Evolutionary conservation across 257 asterid genomes (phyloP).

Genomic region (Nicotiana tomentosiformis): DNA sequence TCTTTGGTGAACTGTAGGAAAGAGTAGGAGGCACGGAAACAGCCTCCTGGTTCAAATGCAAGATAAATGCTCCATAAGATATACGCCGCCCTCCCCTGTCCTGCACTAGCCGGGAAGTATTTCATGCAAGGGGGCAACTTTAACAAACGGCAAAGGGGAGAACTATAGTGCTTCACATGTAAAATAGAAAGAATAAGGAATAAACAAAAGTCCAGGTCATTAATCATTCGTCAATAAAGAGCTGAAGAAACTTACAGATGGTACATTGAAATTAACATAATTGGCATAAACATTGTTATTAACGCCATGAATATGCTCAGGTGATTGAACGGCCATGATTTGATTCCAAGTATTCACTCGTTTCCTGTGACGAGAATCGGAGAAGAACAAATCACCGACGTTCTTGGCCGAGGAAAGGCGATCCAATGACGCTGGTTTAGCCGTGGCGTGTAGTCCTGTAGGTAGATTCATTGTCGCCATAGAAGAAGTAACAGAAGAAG

Average conservation of each 20-base stretch:
- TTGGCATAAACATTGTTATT: conserved; percentile 18
- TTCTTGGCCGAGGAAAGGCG: conserved; percentile 42
- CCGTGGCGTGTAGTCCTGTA: conserved; percentile 23
- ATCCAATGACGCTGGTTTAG: conserved; percentile 13
- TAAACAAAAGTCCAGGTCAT: not conserved
- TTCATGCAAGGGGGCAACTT: not conserved
- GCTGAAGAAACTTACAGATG: conserved; percentile 39
- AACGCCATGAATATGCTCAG: conserved; percentile 16
- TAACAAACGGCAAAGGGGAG: no score
- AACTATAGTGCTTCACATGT: no score
- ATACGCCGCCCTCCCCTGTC: not conserved
- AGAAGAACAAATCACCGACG: conserved; percentile 30
- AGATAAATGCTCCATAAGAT: not conserved
- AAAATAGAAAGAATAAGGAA: no score
- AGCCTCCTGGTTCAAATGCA: not conserved
- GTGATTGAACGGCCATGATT: conserved; percentile 25
- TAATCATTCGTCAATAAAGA: not conserved
- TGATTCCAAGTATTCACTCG: not conserved
- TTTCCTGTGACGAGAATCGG: conserved; percentile 18
- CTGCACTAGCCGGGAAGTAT: not conserved
- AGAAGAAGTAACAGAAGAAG: not conserved
- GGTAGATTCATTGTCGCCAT: conserved; percentile 54
- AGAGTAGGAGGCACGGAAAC: no score
- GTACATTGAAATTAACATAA: conserved; percentile 34
- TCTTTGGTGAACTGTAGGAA: not conserved